Evolutionary conservation across 2,329 filamentous ascomycete genomes (phyloP), one percentile per base, ranked within the genome.

Genomic region (Neodidymelliopsis sp.): DNA sequence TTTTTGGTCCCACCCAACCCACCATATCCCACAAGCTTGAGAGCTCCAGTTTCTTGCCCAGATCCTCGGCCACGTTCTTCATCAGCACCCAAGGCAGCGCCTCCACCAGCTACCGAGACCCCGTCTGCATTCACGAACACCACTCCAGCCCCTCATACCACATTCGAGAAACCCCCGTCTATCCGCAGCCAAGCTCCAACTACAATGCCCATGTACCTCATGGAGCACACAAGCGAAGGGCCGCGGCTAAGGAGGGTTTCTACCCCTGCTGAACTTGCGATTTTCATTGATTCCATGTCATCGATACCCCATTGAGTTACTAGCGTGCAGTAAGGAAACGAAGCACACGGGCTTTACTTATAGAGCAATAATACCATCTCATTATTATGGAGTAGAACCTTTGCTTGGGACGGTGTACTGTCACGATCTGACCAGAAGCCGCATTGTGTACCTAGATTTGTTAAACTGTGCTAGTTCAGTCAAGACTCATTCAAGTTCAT

Each of bases 221-320:
- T 50, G 29, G 47, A 50, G 41, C 12, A 45, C n/a, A 45, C 47
- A 8, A 7, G 40, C 12, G 20, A 28, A 16, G 40, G 40, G 13
- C 10, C 40, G 12, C 40, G 23, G n/a, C 27, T 50, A n/a, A 45
- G 40, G 20, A 50, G 22, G 12, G 47, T 50, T 10, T 50, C 47
- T 8, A 50, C 47, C 7, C 47, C 47, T 16, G 47, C 47, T 18
- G 40, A 50, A 31, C 40, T 50, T 35, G 47, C 47, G 9, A 15
- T 40, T 45, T 50, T 50, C 29, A 50, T 50, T 28, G 27, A 38
- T 27, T 50, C 47, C 31, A 31, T 50, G 30, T 31, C 47, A 40
- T 45, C 40, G 47, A 50, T 45, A 50, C 47, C 47, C 47, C 47
- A 45, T 31, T 50, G 47, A 50, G 20, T 36, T 50, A 33, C 28